These are phyloP conservation scores for Clitopilus hobsonii DNA, from an alignment of 768 basidiomycete genomes.

Conservation along the genomic window DNA sequence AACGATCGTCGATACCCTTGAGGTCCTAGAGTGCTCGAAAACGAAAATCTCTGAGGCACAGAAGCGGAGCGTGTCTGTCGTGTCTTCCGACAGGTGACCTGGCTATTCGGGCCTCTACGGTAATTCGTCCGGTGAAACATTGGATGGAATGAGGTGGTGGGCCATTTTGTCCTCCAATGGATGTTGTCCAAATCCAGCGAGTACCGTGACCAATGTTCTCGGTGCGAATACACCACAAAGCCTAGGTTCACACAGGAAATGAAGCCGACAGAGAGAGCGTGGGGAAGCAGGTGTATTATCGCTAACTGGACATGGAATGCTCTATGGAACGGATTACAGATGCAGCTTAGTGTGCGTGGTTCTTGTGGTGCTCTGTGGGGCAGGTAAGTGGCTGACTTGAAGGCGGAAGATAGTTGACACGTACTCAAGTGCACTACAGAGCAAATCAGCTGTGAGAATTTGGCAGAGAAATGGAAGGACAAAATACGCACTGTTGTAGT, in stretches of 20 bases:
- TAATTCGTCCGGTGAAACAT: background rate
- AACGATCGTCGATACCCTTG: background rate
- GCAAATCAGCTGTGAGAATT: slow-evolving; percentile 2
- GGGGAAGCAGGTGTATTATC: slow-evolving; percentile 1
- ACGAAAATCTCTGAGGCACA: too few relatives aligned
- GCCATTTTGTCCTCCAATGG: background rate
- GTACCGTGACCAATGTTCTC: background rate
- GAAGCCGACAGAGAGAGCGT: background rate
- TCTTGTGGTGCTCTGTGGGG: slow-evolving; percentile 80
- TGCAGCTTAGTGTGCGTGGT: slow-evolving; percentile 65
- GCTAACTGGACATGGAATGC: background rate
- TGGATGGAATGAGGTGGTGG: background rate
- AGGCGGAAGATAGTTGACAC: slow-evolving; percentile 20
- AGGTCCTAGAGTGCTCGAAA: background rate
- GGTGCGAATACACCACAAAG: background rate
- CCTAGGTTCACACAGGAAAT: background rate
- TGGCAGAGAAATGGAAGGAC: slow-evolving; percentile 8
- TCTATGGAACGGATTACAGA: slow-evolving; percentile 6
- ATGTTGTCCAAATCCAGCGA: background rate
- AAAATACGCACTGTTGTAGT: slow-evolving; percentile 76
- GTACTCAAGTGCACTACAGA: slow-evolving; percentile 77
- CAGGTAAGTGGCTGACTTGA: slow-evolving; percentile 16
- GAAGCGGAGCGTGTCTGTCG: background rate
- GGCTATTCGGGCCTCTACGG: background rate
- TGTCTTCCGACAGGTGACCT: background rate